Evolutionary conservation across 805 yeast species (phyloP).

Genomic region (Ogataea ramenticola): DNA sequence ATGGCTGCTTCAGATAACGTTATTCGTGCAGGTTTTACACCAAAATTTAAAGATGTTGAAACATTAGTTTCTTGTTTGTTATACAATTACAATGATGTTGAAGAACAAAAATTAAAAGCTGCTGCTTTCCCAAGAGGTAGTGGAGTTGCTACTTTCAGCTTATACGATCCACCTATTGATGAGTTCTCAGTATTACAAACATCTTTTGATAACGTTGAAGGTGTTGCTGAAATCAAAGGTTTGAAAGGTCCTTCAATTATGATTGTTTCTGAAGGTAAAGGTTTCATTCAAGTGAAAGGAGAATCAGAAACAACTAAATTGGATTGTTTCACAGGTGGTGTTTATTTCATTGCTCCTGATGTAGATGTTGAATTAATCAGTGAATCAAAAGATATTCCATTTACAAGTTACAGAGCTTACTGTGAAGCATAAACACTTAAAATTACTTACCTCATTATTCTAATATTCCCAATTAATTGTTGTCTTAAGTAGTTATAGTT

Average conservation of each 20-base stretch:
- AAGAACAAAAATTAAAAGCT: conserved; percentile 81
- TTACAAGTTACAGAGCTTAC: conserved; percentile 87
- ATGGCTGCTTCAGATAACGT: conserved; percentile 99
- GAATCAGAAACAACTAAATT: conserved; percentile 33
- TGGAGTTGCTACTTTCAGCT: conserved; percentile 59
- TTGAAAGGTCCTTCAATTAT: conserved; percentile 85
- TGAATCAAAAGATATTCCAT: conserved; percentile 34
- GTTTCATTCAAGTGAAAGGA: conserved; percentile 42
- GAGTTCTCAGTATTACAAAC: conserved; percentile 94
- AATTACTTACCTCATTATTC: not conserved
- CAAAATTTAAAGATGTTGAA: conserved; percentile 93
- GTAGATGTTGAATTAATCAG: conserved; percentile 56
- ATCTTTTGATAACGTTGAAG: conserved; percentile 43
- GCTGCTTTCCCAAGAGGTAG: conserved; percentile 46
- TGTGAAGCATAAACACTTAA: conserved; percentile 47
- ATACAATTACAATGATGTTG: conserved; percentile 81
- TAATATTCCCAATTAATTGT: not conserved
- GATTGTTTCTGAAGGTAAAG: conserved; percentile 77
- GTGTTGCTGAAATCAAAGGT: conserved; percentile 48
- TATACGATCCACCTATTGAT: conserved; percentile 94
- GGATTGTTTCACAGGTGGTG: conserved; percentile 61
- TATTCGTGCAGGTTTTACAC: conserved; percentile 98
- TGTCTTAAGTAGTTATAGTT: too few species aligned
- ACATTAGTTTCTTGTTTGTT: conserved; percentile 88
- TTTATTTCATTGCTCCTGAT: conserved; percentile 79